Percentiles rank a stretch among this genome's conserved stretches.
Conservation (phyloP, 2,329 filamentous ascomycete genomes). For the Colletotrichum tanaceti region DNA sequence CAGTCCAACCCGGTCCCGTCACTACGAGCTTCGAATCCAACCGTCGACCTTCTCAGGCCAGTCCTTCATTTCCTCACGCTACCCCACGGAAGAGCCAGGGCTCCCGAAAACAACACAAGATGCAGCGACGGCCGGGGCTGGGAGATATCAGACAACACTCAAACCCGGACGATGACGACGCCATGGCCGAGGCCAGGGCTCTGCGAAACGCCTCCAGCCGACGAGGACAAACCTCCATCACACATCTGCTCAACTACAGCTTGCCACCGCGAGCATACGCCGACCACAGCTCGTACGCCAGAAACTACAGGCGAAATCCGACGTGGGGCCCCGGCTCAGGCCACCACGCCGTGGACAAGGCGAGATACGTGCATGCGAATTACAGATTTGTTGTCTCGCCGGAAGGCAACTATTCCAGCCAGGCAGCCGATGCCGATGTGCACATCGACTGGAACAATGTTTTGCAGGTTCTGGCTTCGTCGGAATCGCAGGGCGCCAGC, state of each 20-base stretch:
- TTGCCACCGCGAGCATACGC: slow-evolving; percentile 78
- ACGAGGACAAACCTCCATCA: slow-evolving; percentile 96
- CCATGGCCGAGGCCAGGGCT: slow-evolving; percentile 80
- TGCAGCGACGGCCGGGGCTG: slow-evolving; percentile 75
- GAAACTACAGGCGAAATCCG: slow-evolving; percentile 75
- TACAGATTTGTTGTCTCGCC: slow-evolving; percentile 97
- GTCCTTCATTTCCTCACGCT: slow-evolving; percentile 49
- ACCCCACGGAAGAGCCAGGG: slow-evolving; percentile 80
- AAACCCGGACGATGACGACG: slow-evolving; percentile 80
- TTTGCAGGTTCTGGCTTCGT: slow-evolving; percentile 89
- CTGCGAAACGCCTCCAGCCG: slow-evolving; percentile 72
- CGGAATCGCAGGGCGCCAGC: slow-evolving; percentile 86
- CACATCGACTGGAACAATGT: slow-evolving; percentile 92
- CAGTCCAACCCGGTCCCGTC: slow-evolving; percentile 55
- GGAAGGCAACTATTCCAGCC: slow-evolving; percentile 79
- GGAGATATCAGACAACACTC: slow-evolving; percentile 49
- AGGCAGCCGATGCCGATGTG: slow-evolving; percentile 87
- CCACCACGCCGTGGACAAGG: slow-evolving; percentile 91
- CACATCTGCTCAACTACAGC: slow-evolving; percentile 93
- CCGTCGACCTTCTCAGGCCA: slow-evolving; percentile 59
- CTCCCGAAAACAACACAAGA: slow-evolving; percentile 84
- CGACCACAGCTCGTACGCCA: slow-evolving; percentile 62
- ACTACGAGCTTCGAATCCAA: slow-evolving; percentile 62
- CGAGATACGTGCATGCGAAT: slow-evolving; percentile 91
- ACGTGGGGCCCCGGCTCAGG: slow-evolving; percentile 90